phyloP scores from a whole-genome alignment of 1,139 yeast species.

The Debaryomyces udenii region DNA sequence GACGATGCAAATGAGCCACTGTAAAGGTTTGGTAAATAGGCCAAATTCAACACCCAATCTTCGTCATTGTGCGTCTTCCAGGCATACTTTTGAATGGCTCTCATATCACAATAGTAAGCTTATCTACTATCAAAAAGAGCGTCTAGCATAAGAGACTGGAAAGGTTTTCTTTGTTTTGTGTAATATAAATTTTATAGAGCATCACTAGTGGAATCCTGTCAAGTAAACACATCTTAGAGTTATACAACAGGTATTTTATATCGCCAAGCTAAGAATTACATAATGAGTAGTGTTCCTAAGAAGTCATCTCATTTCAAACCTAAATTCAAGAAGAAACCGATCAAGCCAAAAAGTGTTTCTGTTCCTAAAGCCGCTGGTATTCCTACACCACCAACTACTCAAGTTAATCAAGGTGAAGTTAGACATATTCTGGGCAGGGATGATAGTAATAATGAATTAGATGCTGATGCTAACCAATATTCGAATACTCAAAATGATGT shows the following conservation, averaged over 20 bases:
- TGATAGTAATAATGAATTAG: not conserved
- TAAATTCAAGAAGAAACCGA: constrained; percentile 34
- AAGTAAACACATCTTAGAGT: too few relatives aligned
- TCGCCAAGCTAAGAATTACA: too few relatives aligned
- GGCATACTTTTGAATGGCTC: constrained; percentile 20
- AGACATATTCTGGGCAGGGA: too few relatives aligned
- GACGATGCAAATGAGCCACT: constrained; percentile 38
- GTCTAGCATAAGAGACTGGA: not conserved
- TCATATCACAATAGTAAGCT: constrained; percentile 15
- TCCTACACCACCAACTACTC: constrained; percentile 32
- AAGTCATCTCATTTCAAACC: constrained; percentile 47
- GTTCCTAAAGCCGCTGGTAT: constrained; percentile 13
- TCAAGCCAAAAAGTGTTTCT: constrained; percentile 20
- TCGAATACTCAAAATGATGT: not conserved
- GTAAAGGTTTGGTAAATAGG: constrained; percentile 21
- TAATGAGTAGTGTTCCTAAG: constrained; percentile 56
- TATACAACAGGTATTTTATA: too few relatives aligned
- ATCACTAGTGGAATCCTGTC: constrained; percentile 6
- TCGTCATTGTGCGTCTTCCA: constrained; percentile 27
- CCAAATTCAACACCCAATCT: constrained; percentile 56
- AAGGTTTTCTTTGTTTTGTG: constrained; percentile 5
- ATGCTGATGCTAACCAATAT: not conserved
- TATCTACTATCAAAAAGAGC: too few relatives aligned
- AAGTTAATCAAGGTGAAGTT: constrained; percentile 14
- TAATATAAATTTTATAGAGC: constrained; percentile 5